Evolutionary conservation across 139 green algal genomes (phyloP).

Genomic region (Coelastrella sp.): DNA sequence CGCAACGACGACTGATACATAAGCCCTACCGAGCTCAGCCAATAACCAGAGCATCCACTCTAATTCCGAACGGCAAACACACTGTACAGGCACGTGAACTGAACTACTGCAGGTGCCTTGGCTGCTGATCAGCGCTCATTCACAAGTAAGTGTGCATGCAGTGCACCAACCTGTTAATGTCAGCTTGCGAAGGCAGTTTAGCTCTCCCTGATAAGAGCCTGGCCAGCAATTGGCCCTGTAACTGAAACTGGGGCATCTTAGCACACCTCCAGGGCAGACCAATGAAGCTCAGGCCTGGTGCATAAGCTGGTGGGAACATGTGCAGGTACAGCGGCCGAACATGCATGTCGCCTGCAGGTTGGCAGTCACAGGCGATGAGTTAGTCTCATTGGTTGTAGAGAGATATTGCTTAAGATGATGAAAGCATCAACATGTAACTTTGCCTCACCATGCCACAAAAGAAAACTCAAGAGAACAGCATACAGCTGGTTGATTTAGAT

Average conservation of each 20-base stretch:
- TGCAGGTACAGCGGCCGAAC: conserved; percentile 72
- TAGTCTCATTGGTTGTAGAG: neutral
- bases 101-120: neutral
- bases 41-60: no score
- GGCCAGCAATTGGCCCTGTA: conserved; percentile 58
- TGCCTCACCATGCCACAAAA: no score
- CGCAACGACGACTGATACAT: no score
- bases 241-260: conserved; percentile 70
- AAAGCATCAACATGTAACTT: neutral
- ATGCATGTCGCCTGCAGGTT: conserved; percentile 27
- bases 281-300: conserved; percentile 72
- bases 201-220: conserved; percentile 25
- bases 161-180: conserved; percentile 12
- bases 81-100: no score
- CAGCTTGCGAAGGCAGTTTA: neutral
- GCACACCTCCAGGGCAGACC: conserved; percentile 77
- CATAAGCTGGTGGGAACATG: conserved; percentile 63
- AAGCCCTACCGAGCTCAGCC: no score
- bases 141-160: neutral
- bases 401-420: neutral
- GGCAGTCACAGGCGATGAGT: neutral
- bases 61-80: no score
- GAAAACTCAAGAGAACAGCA: no score
- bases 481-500: no score
- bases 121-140: neutral